Base-by-base conservation (phyloP, 2,329 filamentous ascomycete genomes). In the Penicillium nordicum region DNA sequence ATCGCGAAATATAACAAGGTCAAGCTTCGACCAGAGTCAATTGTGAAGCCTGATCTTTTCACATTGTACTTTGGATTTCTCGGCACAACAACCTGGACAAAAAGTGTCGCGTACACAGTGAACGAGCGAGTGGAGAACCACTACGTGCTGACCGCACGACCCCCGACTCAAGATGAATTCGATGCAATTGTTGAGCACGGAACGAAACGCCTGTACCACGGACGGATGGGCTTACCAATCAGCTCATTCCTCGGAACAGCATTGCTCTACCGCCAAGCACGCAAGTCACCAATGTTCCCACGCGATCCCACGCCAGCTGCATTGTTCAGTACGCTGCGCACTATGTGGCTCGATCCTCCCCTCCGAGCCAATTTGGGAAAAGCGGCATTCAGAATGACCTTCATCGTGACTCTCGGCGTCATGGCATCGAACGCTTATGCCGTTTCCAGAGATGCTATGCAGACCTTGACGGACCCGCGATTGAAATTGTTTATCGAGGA, bases 101-200 rank as follows among this genome's bases (percentile, higher is more conserved):
- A 34, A 9, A 56, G 36, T 25, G 49, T 61, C 1, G 53, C 43
- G 14, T 12, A 18, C 0, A 34, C 16, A 16, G 57, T 63, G 10
- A 38, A 30, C 5, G 36, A 60, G 2, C 64, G 66, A 8, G 50
- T 71, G 2, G 65, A 68, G 16, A 59, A 61, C 11, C 55, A 52
- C 16, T 62, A 63, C 21, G 57, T 66, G 18, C 10, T 68, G 5
- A 55, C 68, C 1, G 62, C 67, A 27, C 68, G 73, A 10, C 23
- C 53, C 7, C 65, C 65, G 3, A 72, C 69, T 2, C 73, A 75
- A 53, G 64, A 68, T 9, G 73, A 75, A 50, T 44, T 74, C 23
- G 72, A 75, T 57, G 67, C 66, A 21, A 62, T 72, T 36, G 63
- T 69, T 21, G 55, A 58, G n/a, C 57, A 63, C 41, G 38, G 50